Percentiles rank a stretch among this genome's conserved stretches.
These are phyloP conservation scores for Phytophthora melonis DNA, from an alignment of 352 stramenopile genomes.

Conservation along the genomic window DNA sequence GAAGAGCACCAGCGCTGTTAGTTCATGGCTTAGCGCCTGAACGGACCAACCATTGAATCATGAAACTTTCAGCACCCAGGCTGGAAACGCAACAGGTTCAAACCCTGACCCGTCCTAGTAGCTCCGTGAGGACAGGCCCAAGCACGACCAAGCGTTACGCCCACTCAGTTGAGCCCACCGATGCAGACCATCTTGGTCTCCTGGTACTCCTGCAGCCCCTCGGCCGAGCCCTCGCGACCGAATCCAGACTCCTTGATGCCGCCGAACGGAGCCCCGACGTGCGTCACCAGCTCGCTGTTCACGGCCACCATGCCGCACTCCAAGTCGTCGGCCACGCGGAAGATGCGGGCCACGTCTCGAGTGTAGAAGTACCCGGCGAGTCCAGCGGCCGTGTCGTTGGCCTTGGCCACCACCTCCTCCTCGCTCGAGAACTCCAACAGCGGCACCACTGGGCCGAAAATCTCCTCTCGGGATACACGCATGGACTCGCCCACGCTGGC, in stretches of 20 bases:
- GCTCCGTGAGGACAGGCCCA: conserved; percentile 13
- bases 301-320: conserved; percentile 95
- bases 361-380: conserved; percentile 97
- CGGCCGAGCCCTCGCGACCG: conserved; percentile 87
- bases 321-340: conserved; percentile 82
- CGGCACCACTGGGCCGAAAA: conserved; percentile 95
- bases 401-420: conserved; percentile 93
- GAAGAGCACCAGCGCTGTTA: conserved; percentile 1
- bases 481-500: conserved; percentile 85
- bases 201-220: conserved; percentile 95
- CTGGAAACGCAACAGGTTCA: not conserved
- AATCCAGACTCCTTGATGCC: conserved; percentile 89
- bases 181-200: conserved; percentile 97
- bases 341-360: conserved; percentile 83
- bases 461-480: conserved; percentile 91
- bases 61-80: not conserved
- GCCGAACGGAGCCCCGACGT: conserved; percentile 86
- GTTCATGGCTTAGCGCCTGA: not conserved
- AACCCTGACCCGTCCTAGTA: not conserved
- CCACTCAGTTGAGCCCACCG: conserved; percentile 48
- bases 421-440: conserved; percentile 94
- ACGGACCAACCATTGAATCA: not conserved
- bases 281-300: conserved; percentile 91
- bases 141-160: not conserved
- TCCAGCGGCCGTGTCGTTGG: conserved; percentile 92